Base-by-base conservation (phyloP, 306 rosid genomes). In the Potentilla sterilis region DNA sequence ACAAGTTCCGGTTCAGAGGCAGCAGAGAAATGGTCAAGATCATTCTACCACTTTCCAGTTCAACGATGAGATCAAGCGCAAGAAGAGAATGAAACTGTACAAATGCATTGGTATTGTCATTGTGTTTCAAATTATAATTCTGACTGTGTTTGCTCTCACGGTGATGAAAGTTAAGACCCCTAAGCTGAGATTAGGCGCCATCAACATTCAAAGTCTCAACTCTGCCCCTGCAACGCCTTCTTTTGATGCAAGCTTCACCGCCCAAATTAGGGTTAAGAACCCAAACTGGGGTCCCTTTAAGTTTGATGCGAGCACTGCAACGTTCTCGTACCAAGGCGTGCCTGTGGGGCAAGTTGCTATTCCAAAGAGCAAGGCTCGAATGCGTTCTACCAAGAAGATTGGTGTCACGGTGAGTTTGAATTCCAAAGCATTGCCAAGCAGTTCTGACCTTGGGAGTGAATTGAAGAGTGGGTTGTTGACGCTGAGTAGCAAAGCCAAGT, bases 141-240 rank as follows among this genome's bases (percentile, higher is more conserved):
- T 77, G n/a, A 11, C 64, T 2, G 81, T 38, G 9, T 57, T 81
- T 40, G 78, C 49, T 2, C 38, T 61, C 9, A 75, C 61, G 1
- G 72, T 81, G 72, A 67, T 81, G 85, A 42, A 14, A 22, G 79
- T 66, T 34, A 81, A 61, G 59, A 66, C 79, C 22, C 85, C 85
- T 0, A 81, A 81, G 61, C 8, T 81, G 21, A 81, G 73, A 55
- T 46, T 81, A n/a, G 57, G 76, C 52, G 19, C 35, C 16, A 43
- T 67, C 37, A 22, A 41, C 9, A 34, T 72, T 63, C 68, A 55
- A 21, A 67, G 7, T 9, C 62, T 67, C 19, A 35, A 13, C 3
- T 38, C 72, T 0, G 35, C 16, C 16, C 19, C 51, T 1, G 32
- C 78, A 46, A 4, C 71, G 16, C 62, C 71, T 32, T 65, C 79